Evolutionary conservation across 202 grass and related monocot species (phyloP), one percentile per base, ranked within the genome.

Genomic region (Brachypodium distachyon): DNA sequence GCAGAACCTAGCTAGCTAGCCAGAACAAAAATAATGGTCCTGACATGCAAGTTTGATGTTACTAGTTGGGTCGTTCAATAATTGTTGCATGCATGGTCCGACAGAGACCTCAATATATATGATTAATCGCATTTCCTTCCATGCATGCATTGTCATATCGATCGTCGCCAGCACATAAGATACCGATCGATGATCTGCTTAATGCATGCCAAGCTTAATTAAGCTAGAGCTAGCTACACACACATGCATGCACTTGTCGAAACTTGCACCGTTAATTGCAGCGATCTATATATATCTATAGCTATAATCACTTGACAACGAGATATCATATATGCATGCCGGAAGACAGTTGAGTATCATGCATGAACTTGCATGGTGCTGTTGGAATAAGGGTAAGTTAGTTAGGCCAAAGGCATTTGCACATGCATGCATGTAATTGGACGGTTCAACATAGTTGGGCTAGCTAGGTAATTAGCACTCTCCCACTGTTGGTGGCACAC

Each of bases 321-420:
- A 81, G 42, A 28, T 63, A 37, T 17, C n/a, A n/a, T n/a, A n/a
- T n/a, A n/a, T 32, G 48, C 63, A n/a, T 21, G 34, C 21, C 25
- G 17, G 38, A n/a, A n/a, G n/a, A 27, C 53, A 79, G 36, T 34
- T 41, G 47, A 19, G 10, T 52, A n/a, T 40, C 8, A 4, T 38
- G 9, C 33, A 22, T 62, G 23, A 37, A 27, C 12, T 43, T 44
- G 22, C 63, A 53, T 76, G 46, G 33, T 70, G 34, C 43, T 52
- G 38, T 57, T 37, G 5, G 37, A 72, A 72, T 65, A 82, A 77
- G 39, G n/a, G n/a, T n/a, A n/a, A n/a, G n/a, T n/a, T n/a, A n/a
- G 65, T 82, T 82, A 87, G 84, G 66, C 58, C 39, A 44, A 51
- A 78, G 67, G 59, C 79, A 78, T 83, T 67, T 46, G 74, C 51